Conservation (phyloP, 2,329 filamentous ascomycete species). For the Magnaporthales sp. region DNA sequence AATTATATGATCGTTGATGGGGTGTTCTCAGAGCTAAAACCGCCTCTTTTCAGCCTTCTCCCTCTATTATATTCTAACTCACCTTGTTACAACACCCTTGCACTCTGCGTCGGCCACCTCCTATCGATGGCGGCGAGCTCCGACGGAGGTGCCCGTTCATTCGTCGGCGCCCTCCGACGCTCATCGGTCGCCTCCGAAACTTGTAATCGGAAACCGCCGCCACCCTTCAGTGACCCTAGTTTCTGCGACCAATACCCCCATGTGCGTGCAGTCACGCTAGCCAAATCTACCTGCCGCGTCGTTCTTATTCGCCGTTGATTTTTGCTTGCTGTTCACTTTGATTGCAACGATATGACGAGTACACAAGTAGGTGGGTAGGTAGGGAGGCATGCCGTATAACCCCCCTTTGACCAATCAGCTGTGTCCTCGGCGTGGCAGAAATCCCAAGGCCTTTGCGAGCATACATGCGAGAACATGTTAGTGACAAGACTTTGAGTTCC, state of each 20-base stretch:
- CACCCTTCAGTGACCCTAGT: not conserved
- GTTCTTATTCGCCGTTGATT: too few species aligned
- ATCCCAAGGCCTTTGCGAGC: too few species aligned
- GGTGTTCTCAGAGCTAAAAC: not conserved
- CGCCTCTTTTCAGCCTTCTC: not conserved
- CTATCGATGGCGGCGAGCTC: not conserved
- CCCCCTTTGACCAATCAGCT: too few species aligned
- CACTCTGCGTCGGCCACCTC: not conserved
- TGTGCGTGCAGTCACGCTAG: not conserved
- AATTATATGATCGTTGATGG: too few species aligned
- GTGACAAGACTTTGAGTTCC: too few species aligned
- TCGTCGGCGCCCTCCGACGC: not conserved
- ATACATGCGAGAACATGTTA: too few species aligned
- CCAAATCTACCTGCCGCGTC: not conserved
- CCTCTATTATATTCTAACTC: not conserved
- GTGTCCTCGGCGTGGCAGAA: too few species aligned
- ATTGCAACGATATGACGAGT: too few species aligned
- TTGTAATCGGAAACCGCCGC: not conserved
- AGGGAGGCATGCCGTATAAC: too few species aligned
- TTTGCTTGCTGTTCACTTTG: too few species aligned
- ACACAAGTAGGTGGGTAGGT: too few species aligned
- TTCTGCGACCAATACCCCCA: too few species aligned
- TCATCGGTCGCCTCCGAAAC: not conserved
- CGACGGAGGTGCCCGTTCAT: not conserved
- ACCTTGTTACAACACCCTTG: not conserved